These are phyloP conservation scores for Inosperma sp. DNA, from an alignment of 768 basidiomycete species.

Conservation along the genomic window DNA sequence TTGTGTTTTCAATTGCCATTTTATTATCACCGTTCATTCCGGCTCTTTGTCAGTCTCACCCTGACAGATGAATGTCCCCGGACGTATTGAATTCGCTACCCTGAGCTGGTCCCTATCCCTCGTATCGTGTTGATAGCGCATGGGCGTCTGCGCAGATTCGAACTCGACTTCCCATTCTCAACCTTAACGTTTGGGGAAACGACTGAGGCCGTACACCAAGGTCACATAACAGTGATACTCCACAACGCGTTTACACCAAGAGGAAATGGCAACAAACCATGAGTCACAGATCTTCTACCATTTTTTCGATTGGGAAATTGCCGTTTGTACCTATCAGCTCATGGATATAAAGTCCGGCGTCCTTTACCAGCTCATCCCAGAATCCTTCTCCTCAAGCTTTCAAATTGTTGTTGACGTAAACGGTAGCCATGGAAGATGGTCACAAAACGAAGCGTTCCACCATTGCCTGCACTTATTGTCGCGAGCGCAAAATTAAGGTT, in stretches of 20 bases:
- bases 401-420: neutral
- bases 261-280: no score
- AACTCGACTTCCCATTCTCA: no score
- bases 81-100: no score
- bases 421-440: conserved; percentile 1
- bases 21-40: conserved; percentile 9
- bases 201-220: no score
- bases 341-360: conserved; percentile 3
- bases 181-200: no score
- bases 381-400: conserved; percentile 8
- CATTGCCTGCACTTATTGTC: conserved; percentile 53
- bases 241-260: no score
- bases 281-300: neutral
- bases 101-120: no score
- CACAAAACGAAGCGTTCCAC: conserved; percentile 38
- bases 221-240: no score
- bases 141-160: no score
- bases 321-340: conserved; percentile 2
- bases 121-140: no score
- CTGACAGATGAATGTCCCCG: neutral
- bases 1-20: neutral
- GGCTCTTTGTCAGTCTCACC: conserved; percentile 4
- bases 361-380: conserved; percentile 1
- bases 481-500: conserved; percentile 54
- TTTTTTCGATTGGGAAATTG: conserved; percentile 4